These are phyloP conservation scores for Ambrosiella xylebori DNA, from an alignment of 2,329 filamentous ascomycete genomes.

Conservation along the genomic window DNA sequence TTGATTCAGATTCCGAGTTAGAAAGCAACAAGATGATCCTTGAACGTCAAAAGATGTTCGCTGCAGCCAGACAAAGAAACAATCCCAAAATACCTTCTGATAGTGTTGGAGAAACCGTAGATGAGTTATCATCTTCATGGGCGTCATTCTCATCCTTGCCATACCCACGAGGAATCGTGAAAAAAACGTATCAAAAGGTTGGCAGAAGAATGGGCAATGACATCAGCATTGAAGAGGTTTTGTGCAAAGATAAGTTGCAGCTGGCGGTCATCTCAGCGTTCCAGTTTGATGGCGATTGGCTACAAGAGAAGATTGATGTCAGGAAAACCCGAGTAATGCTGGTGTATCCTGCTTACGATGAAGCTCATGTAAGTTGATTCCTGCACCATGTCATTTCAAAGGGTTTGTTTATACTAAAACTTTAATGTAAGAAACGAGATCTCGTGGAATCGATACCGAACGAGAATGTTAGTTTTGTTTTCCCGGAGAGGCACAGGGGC, in stretches of 20 bases:
- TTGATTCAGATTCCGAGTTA: constrained; percentile 2
- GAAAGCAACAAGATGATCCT: background rate
- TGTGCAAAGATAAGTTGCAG: constrained; percentile 54
- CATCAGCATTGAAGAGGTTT: constrained; percentile 73
- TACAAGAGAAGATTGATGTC: constrained; percentile 52
- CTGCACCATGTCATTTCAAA: background rate
- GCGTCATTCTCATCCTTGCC: constrained; percentile 15
- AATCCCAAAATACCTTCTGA: background rate
- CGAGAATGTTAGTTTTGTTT: constrained; percentile 51
- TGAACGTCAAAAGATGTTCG: background rate
- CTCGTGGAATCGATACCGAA: constrained; percentile 32
- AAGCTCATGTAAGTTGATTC: constrained; percentile 30
- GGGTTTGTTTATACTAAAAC: background rate
- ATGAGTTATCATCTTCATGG: background rate
- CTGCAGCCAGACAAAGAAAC: background rate
- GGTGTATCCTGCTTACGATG: constrained; percentile 35
- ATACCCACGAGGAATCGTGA: constrained; percentile 47
- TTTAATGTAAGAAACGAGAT: constrained; percentile 25
- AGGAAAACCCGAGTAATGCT: constrained; percentile 44
- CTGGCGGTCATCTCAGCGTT: constrained; percentile 75
- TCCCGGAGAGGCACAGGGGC: constrained; percentile 60
- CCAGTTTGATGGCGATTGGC: constrained; percentile 69
- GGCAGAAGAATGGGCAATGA: constrained; percentile 47
- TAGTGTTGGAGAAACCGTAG: background rate
- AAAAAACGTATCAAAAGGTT: constrained; percentile 61